Conservation (phyloP, 2,329 filamentous ascomycete species). For the Pseudocercospora musae region DNA sequence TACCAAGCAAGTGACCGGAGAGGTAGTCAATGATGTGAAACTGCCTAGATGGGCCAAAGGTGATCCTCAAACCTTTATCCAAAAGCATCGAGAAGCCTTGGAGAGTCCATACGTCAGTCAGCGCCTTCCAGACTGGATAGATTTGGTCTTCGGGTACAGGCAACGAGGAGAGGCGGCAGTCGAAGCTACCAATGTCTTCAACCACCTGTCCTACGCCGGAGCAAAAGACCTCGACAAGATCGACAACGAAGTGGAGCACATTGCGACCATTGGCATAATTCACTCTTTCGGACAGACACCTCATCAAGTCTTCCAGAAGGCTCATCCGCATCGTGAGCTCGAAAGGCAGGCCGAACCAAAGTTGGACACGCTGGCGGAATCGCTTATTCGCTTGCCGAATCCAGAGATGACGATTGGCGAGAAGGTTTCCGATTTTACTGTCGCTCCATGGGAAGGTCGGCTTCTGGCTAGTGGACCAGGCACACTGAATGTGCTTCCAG, state of each 20-base stretch:
- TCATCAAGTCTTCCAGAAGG: slow-evolving; percentile 82
- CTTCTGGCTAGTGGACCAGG: slow-evolving; percentile 81
- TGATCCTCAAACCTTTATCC: slow-evolving; percentile 90
- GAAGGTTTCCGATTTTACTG: slow-evolving; percentile 73
- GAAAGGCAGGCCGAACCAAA: slow-evolving; percentile 60
- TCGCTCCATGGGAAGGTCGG: slow-evolving; percentile 75
- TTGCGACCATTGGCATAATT: slow-evolving; percentile 91
- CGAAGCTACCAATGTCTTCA: slow-evolving; percentile 91
- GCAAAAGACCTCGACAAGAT: slow-evolving; percentile 91
- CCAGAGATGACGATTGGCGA: slow-evolving; percentile 75
- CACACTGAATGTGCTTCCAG: slow-evolving; percentile 79
- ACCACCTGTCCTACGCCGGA: slow-evolving; percentile 91
- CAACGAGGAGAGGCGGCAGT: slow-evolving; percentile 90
- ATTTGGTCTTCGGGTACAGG: slow-evolving; percentile 90
- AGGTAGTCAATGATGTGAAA: slow-evolving; percentile 77
- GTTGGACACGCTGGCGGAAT: slow-evolving; percentile 74
- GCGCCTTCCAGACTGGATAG: slow-evolving; percentile 91
- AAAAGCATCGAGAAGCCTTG: slow-evolving; percentile 90
- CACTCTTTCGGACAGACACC: slow-evolving; percentile 99
- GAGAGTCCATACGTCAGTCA: slow-evolving; percentile 91
- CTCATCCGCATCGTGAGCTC: slow-evolving; percentile 69
- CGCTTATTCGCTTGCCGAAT: slow-evolving; percentile 72
- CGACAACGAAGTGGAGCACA: slow-evolving; percentile 77
- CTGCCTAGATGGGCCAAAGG: slow-evolving; percentile 97
- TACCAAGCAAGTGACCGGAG: slow-evolving; percentile 72